These are phyloP conservation scores for Erigeron canadensis DNA, from an alignment of 129 eudicot species.

Conservation along the genomic window DNA sequence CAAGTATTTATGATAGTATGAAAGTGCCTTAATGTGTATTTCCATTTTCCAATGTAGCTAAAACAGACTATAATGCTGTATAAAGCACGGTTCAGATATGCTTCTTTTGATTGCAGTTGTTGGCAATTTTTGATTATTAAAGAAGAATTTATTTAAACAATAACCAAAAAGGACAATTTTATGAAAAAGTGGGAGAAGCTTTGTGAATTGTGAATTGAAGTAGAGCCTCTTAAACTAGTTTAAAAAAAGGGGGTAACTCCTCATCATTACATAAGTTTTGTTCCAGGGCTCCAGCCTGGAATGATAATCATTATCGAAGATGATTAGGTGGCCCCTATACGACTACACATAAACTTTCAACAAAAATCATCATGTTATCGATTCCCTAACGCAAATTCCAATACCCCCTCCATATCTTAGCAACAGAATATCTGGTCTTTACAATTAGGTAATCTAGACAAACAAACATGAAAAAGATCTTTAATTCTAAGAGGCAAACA, in stretches of 20 bases:
- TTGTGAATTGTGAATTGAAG: background rate
- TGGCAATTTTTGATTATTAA: too few species aligned
- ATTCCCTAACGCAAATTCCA: background rate
- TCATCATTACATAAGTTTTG: background rate
- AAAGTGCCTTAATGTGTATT: background rate
- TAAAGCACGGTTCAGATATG: too few species aligned
- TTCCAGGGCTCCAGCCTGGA: background rate
- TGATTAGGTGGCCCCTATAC: background rate
- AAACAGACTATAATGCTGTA: background rate
- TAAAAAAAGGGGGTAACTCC: background rate
- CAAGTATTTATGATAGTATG: background rate
- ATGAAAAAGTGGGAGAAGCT: background rate
- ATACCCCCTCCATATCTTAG: too few species aligned
- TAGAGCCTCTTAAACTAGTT: background rate
- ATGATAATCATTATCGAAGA: background rate
- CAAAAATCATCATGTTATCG: background rate
- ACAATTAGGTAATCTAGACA: background rate
- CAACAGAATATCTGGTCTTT: background rate
- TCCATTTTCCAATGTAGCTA: background rate
- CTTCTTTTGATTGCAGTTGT: background rate
- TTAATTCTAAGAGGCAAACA: background rate
- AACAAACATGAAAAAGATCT: constrained; percentile 12
- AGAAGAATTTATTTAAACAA: background rate
- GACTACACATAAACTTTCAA: background rate
- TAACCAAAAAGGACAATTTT: background rate